phyloP scores from a whole-genome alignment of 2,329 filamentous ascomycete species.

The Cercospora sesami region DNA sequence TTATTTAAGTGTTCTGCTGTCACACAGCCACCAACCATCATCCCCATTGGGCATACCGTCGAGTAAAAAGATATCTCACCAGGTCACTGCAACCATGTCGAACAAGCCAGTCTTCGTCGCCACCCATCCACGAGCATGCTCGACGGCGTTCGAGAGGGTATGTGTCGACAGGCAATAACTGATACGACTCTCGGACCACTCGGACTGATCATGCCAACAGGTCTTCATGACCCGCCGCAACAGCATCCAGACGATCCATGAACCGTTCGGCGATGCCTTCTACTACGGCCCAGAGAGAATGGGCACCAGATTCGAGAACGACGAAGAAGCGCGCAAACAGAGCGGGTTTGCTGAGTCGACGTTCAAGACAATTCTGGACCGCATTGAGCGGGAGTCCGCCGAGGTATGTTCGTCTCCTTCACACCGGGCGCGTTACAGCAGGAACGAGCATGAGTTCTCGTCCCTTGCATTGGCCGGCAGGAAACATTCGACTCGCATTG shows the following conservation, averaged over 20 bases:
- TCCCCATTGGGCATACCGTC: neutral
- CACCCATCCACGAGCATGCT: slow-evolving; percentile 92
- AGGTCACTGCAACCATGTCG: slow-evolving; percentile 56
- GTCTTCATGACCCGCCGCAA: slow-evolving; percentile 95
- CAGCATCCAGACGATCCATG: slow-evolving; percentile 79
- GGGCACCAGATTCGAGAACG: slow-evolving; percentile 72
- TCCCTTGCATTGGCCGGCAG: neutral
- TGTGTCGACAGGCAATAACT: slow-evolving; percentile 35
- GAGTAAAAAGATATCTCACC: neutral
- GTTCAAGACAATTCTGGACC: slow-evolving; percentile 74
- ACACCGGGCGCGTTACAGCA: slow-evolving; percentile 16
- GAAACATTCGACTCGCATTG: neutral
- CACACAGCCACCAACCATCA: neutral
- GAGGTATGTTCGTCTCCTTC: slow-evolving; percentile 57
- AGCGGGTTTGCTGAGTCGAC: slow-evolving; percentile 70
- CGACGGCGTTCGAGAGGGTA: slow-evolving; percentile 94
- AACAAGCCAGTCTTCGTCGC: slow-evolving; percentile 84
- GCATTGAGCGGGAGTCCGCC: slow-evolving; percentile 68
- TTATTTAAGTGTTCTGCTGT: neutral
- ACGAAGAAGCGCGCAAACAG: slow-evolving; percentile 55
- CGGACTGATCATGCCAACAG: slow-evolving; percentile 47
- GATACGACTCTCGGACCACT: slow-evolving; percentile 4
- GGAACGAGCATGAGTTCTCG: neutral
- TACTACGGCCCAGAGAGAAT: slow-evolving; percentile 93
- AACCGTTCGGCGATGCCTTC: slow-evolving; percentile 95